These are phyloP conservation scores for Leishmania mexicana DNA, from an alignment of 208 protist species.

Conservation along the genomic window DNA sequence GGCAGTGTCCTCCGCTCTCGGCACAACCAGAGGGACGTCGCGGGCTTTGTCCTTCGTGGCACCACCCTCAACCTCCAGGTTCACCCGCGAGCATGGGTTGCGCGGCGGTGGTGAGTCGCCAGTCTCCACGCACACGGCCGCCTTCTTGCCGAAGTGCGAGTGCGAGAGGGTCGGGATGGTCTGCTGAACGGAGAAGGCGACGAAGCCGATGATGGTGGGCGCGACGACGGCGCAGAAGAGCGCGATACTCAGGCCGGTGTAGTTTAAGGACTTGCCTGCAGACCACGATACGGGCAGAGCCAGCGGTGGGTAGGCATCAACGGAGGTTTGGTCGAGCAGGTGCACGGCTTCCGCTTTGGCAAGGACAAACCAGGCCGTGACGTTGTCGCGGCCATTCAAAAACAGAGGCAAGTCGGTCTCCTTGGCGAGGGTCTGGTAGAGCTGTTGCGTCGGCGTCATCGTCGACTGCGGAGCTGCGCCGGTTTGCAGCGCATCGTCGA, in stretches of 20 bases:
- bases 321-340: constrained; percentile 37
- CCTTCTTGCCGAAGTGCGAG: constrained; percentile 31
- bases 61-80: constrained; percentile 15
- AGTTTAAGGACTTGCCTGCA: constrained; percentile 1
- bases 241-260: constrained; percentile 38
- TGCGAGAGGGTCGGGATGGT: constrained; percentile 50
- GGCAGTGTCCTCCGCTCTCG: constrained; percentile 44
- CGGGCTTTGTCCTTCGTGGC: constrained; percentile 2
- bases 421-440: constrained; percentile 31
- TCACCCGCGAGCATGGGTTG: constrained; percentile 26
- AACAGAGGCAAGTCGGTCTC: constrained; percentile 37
- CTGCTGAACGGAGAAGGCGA: constrained; percentile 77
- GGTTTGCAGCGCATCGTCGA: constrained; percentile 35
- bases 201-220: constrained; percentile 58
- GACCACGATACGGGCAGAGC: constrained; percentile 22
- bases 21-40: constrained; percentile 34
- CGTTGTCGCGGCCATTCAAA: constrained; percentile 26
- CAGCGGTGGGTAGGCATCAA: constrained; percentile 26
- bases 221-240: constrained; percentile 62
- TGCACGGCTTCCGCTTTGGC: constrained; percentile 45
- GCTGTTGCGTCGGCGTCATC: constrained; percentile 26
- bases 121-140: constrained; percentile 28
- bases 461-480: constrained; percentile 32
- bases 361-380: constrained; percentile 45
- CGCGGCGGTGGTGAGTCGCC: constrained; percentile 67